phyloP scores from a whole-genome alignment of 768 basidiomycete species.

The Crepidotus variabilis region DNA sequence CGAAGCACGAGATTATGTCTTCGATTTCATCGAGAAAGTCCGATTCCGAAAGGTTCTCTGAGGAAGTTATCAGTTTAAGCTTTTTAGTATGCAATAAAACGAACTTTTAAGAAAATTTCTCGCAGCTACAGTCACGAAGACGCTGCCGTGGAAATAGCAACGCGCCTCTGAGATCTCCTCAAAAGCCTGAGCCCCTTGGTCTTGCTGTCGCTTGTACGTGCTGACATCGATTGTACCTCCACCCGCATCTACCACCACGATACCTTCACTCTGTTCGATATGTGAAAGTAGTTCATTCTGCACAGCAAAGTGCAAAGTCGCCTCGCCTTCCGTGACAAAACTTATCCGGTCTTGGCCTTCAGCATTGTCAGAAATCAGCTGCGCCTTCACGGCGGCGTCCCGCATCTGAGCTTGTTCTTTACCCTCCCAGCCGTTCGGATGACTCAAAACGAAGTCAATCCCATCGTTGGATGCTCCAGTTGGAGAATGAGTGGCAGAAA shows the following conservation, averaged over 20 bases:
- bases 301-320: slow-evolving; percentile 51
- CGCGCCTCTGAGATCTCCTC: slow-evolving; percentile 44
- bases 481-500: too few species aligned
- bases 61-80: too few species aligned
- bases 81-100: too few species aligned
- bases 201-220: slow-evolving; percentile 31
- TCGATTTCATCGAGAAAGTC: slow-evolving; percentile 38
- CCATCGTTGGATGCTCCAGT: slow-evolving; percentile 19
- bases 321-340: slow-evolving; percentile 50
- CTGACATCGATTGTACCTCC: slow-evolving; percentile 60
- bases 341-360: slow-evolving; percentile 37
- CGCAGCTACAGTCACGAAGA: too few species aligned
- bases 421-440: slow-evolving; percentile 59
- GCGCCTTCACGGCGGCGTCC: slow-evolving; percentile 44
- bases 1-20: slow-evolving; percentile 40
- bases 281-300: slow-evolving; percentile 27
- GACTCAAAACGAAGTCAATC: slow-evolving; percentile 35
- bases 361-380: slow-evolving; percentile 35
- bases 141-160: slow-evolving; percentile 22
- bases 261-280: slow-evolving; percentile 35
- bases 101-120: too few species aligned
- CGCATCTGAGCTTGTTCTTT: slow-evolving; percentile 51
- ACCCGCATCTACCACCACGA: slow-evolving; percentile 55
- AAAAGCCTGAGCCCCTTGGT: slow-evolving; percentile 20
- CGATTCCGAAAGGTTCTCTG: too few species aligned